Conservation (phyloP, 495 filamentous ascomycete species). For the Penicillium lividum region DNA sequence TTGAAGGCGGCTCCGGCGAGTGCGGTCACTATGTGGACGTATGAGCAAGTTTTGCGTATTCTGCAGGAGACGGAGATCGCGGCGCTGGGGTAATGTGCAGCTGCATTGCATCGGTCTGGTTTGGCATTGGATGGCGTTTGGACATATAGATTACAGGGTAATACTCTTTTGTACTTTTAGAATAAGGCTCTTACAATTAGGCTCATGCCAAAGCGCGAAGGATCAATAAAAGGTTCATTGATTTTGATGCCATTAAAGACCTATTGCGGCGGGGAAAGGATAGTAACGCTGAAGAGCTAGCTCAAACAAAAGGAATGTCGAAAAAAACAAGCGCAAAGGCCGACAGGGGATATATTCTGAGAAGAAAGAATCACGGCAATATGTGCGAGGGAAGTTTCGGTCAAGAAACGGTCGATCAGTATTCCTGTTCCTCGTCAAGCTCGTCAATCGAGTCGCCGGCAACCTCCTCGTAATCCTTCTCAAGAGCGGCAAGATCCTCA, state of each 20-base stretch:
- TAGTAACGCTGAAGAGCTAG: slow-evolving; percentile 29
- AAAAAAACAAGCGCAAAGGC: slow-evolving; percentile 12
- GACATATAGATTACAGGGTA: background rate
- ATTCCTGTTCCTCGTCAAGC: slow-evolving; percentile 63
- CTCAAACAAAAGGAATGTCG: slow-evolving; percentile 35
- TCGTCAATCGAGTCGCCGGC: slow-evolving; percentile 67
- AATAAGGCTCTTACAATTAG: background rate
- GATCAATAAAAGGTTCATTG: slow-evolving; percentile 3
- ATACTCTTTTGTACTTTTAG: background rate
- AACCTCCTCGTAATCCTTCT: slow-evolving; percentile 93
- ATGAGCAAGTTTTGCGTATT: slow-evolving; percentile 69
- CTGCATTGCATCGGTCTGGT: background rate
- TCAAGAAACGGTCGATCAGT: slow-evolving; percentile 48
- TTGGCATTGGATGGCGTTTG: slow-evolving; percentile 2
- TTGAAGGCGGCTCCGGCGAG: slow-evolving; percentile 93
- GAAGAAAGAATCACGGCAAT: slow-evolving; percentile 25
- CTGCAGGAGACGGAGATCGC: slow-evolving; percentile 51
- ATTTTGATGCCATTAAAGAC: slow-evolving; percentile 9
- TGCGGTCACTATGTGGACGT: slow-evolving; percentile 98
- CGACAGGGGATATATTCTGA: slow-evolving; percentile 26
- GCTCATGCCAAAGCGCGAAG: background rate
- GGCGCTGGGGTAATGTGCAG: slow-evolving; percentile 2
- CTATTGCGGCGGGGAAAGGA: slow-evolving; percentile 4
- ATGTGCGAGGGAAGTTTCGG: slow-evolving; percentile 8
- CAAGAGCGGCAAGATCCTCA: slow-evolving; percentile 84